Percentiles rank a stretch among this genome's conserved stretches.
Evolutionary conservation across 352 stramenopile genomes (phyloP).

Genomic region (Phytophthora nicotianae): DNA sequence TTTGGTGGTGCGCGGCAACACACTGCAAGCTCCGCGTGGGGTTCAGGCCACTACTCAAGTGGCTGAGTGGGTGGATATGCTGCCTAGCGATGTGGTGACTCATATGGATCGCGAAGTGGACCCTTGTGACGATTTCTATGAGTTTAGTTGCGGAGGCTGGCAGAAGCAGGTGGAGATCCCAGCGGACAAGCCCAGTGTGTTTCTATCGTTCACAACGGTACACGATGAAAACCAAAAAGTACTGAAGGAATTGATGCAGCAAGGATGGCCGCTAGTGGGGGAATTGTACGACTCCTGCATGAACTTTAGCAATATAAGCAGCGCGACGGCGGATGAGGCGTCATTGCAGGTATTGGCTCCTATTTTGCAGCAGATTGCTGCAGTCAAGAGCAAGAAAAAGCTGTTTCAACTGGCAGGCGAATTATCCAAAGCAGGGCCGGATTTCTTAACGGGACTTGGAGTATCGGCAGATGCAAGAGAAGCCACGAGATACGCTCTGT

Average conservation of each 20-base stretch:
- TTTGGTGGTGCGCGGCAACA: conserved; percentile 43
- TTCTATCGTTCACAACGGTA: conserved; percentile 41
- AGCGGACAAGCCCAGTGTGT: conserved; percentile 41
- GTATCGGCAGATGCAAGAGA: conserved; percentile 86
- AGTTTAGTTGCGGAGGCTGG: conserved; percentile 69
- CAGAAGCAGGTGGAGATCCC: conserved; percentile 46
- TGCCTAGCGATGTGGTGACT: conserved; percentile 42
- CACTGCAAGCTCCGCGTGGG: conserved; percentile 35
- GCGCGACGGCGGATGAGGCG: conserved; percentile 31
- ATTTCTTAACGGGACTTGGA: conserved; percentile 82
- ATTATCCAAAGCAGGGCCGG: conserved; percentile 57
- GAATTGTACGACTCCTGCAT: conserved; percentile 71
- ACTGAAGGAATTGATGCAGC: conserved; percentile 59
- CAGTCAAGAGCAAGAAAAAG: conserved; percentile 33
- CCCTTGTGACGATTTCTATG: conserved; percentile 81
- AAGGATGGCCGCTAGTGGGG: conserved; percentile 66
- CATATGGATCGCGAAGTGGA: conserved; percentile 56
- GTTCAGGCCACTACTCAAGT: conserved; percentile 14
- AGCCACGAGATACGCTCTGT: conserved; percentile 78
- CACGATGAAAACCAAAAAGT: conserved; percentile 39
- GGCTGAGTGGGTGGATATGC: conserved; percentile 18
- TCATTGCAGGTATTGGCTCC: conserved; percentile 35
- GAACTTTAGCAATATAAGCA: conserved; percentile 61
- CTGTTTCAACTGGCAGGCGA: conserved; percentile 62
- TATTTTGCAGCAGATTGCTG: conserved; percentile 46